A percentile compares a stretch with the other conserved stretches of the same genome.
Evolutionary conservation across 2,329 filamentous ascomycete species (phyloP).

Genomic region (Chrysosporium keratinophilum): DNA sequence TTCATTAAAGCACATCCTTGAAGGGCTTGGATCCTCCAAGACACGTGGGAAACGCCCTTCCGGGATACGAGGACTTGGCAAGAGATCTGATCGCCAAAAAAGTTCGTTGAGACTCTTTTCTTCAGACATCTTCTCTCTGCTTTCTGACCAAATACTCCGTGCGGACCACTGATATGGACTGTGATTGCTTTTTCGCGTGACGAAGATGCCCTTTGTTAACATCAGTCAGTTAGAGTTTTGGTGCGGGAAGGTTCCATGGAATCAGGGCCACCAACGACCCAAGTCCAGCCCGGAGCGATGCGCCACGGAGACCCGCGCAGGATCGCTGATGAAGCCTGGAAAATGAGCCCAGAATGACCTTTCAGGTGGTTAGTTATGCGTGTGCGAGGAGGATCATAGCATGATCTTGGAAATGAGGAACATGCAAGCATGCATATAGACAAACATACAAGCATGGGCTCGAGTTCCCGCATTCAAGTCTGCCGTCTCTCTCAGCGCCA

Average conservation of each 20-base stretch:
- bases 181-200: background rate
- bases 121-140: background rate
- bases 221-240: constrained; percentile 6
- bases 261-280: background rate
- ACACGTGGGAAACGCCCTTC: background rate
- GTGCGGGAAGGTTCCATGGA: constrained; percentile 5
- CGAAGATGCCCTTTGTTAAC: background rate
- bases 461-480: no score
- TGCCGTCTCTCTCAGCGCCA: no score
- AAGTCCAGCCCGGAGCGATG: background rate
- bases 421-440: no score
- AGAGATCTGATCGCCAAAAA: background rate
- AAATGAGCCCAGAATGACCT: no score
- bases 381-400: no score
- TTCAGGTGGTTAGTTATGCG: no score
- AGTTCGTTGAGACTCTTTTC: no score
- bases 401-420: no score
- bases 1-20: background rate
- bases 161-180: no score
- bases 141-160: no score
- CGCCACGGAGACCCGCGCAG: background rate
- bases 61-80: constrained; percentile 1
- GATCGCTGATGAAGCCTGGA: no score
- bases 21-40: background rate
- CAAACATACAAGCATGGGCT: no score